Evolutionary conservation across 345 rosid genomes (phyloP).

Genomic region (Brassica carinata): DNA sequence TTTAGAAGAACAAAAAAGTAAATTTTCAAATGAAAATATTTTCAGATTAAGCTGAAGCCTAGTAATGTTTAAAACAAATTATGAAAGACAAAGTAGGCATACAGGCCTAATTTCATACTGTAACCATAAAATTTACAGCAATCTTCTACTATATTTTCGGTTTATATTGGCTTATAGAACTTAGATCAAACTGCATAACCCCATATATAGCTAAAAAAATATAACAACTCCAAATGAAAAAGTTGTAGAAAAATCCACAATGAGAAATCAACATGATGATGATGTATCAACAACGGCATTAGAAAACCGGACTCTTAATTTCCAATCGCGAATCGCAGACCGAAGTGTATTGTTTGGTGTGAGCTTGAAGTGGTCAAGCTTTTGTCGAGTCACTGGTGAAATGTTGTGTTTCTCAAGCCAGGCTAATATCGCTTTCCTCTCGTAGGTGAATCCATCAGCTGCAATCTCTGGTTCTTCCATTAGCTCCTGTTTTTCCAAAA

Average conservation of each 20-base stretch:
- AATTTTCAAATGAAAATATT: no score
- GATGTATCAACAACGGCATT: conserved; percentile 15
- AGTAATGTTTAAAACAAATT: no score
- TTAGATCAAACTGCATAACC: conserved; percentile 23
- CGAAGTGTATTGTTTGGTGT: conserved; percentile 70
- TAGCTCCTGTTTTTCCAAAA: conserved; percentile 52
- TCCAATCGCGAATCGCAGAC: conserved; percentile 83
- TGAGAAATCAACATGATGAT: background rate
- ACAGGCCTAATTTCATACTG: background rate
- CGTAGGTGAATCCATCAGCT: conserved; percentile 86
- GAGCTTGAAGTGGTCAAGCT: conserved; percentile 53
- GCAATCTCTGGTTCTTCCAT: conserved; percentile 87
- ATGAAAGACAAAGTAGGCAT: background rate
- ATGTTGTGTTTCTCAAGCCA: conserved; percentile 75
- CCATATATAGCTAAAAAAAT: background rate
- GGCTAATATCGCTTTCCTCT: conserved; percentile 69
- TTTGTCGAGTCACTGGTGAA: conserved; percentile 73
- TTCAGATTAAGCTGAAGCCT: no score
- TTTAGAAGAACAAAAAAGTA: no score
- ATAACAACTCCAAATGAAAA: background rate
- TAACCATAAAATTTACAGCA: background rate
- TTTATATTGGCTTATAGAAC: conserved; percentile 12
- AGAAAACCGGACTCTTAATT: conserved; percentile 47
- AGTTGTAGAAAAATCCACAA: background rate
- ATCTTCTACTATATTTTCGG: conserved; percentile 1